Evolutionary conservation across 805 yeast species (phyloP).

Genomic region (Yamadazyma akitaensis): DNA sequence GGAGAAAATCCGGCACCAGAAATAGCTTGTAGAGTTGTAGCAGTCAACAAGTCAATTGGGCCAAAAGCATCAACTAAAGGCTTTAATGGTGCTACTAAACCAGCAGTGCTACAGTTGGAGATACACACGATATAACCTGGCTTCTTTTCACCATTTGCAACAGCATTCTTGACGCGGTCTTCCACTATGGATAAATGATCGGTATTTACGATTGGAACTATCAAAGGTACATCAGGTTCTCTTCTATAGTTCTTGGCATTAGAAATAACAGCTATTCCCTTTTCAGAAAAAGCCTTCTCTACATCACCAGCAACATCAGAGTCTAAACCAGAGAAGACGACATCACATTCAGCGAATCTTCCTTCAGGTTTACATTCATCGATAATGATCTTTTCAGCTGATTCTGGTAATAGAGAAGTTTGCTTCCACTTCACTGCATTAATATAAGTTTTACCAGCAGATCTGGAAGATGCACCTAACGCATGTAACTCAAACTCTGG

Average conservation of each 20-base stretch:
- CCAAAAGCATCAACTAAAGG: constrained; percentile 91
- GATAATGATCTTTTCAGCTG: constrained; percentile 61
- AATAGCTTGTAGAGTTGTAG: constrained; percentile 94
- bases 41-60: constrained; percentile 79
- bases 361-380: constrained; percentile 71
- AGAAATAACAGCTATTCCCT: constrained; percentile 82
- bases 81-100: constrained; percentile 92
- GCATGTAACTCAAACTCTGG: constrained; percentile 85
- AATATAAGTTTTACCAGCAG: constrained; percentile 84
- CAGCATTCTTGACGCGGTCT: constrained; percentile 52
- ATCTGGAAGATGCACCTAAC: constrained; percentile 89
- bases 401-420: constrained; percentile 72
- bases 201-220: constrained; percentile 93
- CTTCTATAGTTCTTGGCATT: constrained; percentile 97
- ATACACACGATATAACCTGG: constrained; percentile 86
- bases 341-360: constrained; percentile 82
- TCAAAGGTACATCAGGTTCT: constrained; percentile 79
- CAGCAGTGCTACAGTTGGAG: constrained; percentile 98
- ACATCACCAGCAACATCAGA: constrained; percentile 91
- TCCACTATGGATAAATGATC: constrained; percentile 79
- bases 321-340: constrained; percentile 93
- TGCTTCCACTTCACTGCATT: constrained; percentile 96
- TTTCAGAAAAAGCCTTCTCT: constrained; percentile 77
- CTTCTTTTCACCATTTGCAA: constrained; percentile 51
- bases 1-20: constrained; percentile 99